Conservation (phyloP, 2,329 filamentous ascomycete species). For the Colletotrichum tropicicola region DNA sequence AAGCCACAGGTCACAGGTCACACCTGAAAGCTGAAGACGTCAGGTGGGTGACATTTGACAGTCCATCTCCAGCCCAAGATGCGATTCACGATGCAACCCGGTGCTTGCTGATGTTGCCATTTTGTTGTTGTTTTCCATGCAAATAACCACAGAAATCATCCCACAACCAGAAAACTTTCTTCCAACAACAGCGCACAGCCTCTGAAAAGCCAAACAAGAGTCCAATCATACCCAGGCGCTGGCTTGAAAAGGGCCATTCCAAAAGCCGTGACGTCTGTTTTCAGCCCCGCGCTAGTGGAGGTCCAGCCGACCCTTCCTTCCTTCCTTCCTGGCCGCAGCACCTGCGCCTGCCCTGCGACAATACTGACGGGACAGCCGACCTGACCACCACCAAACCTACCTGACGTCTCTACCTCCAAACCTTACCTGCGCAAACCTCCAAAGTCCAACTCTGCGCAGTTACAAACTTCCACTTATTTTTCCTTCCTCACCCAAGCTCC, state of each 20-base stretch:
- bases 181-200: background rate
- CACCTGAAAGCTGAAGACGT: slow-evolving; percentile 5
- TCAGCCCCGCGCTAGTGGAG: slow-evolving; percentile 30
- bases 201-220: background rate
- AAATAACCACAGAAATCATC: background rate
- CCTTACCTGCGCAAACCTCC: slow-evolving; percentile 7
- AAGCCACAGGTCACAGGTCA: slow-evolving; percentile 11
- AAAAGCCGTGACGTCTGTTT: slow-evolving; percentile 26
- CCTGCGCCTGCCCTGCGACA: slow-evolving; percentile 11
- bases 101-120: background rate
- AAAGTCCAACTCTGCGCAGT: background rate
- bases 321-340: background rate
- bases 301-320: slow-evolving; percentile 15
- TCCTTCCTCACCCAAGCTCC: background rate
- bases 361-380: background rate
- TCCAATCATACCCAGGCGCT: background rate
- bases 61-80: background rate
- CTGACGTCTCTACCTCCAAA: slow-evolving; percentile 2
- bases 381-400: background rate
- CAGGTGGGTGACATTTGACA: slow-evolving; percentile 14
- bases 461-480: background rate
- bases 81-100: background rate
- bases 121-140: background rate
- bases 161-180: background rate
- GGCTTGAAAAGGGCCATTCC: background rate